phyloP scores from a whole-genome alignment of 768 basidiomycete species.

The Gymnopilus junonius region DNA sequence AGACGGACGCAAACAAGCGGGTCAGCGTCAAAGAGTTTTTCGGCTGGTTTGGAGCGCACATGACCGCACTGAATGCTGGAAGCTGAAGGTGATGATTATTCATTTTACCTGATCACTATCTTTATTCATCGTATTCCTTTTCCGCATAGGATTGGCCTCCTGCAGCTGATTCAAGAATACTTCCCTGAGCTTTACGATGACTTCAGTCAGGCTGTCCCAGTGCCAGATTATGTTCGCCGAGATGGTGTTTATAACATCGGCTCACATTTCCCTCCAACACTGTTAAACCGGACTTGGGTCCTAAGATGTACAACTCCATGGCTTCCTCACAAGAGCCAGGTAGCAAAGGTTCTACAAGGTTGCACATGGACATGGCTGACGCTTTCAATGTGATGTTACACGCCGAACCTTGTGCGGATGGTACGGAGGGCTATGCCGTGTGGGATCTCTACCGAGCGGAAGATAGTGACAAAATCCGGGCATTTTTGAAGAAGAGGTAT shows the following conservation, averaged over 20 bases:
- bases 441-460: constrained; percentile 91
- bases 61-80: constrained; percentile 62
- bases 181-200: constrained; percentile 90
- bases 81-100: constrained; percentile 63
- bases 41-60: constrained; percentile 70
- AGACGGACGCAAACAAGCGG: constrained; percentile 65
- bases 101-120: background rate
- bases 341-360: constrained; percentile 82
- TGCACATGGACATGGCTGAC: constrained; percentile 96
- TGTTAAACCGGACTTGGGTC: constrained; percentile 83
- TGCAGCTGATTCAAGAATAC: constrained; percentile 81
- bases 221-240: constrained; percentile 87
- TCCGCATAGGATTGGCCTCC: constrained; percentile 86
- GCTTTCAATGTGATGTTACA: constrained; percentile 92
- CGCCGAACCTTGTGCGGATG: constrained; percentile 58
- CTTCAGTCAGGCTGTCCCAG: constrained; percentile 81
- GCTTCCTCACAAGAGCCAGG: constrained; percentile 67
- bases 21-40: constrained; percentile 84
- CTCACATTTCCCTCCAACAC: constrained; percentile 87
- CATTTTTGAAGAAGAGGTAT: constrained; percentile 72
- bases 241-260: constrained; percentile 90
- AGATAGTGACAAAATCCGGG: constrained; percentile 78
- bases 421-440: constrained; percentile 78
- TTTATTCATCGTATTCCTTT: background rate
- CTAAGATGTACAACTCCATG: constrained; percentile 95